phyloP scores from a whole-genome alignment of 805 yeast species.

The Starmerella gropengiesseri region DNA sequence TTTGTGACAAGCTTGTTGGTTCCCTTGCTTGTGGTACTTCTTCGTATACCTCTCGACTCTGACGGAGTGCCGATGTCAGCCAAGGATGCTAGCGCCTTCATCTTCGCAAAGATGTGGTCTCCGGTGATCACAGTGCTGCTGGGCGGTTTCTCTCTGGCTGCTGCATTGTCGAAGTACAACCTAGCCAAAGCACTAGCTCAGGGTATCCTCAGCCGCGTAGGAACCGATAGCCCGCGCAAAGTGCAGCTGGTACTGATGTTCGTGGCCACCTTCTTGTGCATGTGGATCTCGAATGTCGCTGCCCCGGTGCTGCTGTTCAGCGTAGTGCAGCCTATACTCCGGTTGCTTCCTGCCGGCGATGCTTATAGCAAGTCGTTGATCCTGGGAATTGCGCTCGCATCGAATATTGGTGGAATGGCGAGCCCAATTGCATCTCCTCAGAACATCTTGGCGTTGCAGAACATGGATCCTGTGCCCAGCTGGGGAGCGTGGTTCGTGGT shows the following conservation, averaged over 20 bases:
- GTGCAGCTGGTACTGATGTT: conserved; percentile 73
- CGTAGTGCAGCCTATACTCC: conserved; percentile 76
- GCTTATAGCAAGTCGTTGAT: conserved; percentile 74
- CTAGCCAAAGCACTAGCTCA: conserved; percentile 81
- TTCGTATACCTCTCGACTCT: conserved; percentile 41
- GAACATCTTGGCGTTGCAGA: conserved; percentile 77
- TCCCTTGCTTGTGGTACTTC: conserved; percentile 67
- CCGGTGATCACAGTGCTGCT: conserved; percentile 79
- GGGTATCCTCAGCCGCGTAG: conserved; percentile 67
- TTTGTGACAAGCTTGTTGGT: conserved; percentile 78
- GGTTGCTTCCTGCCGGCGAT: conserved; percentile 71
- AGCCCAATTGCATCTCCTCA: conserved; percentile 97
- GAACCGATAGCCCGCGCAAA: conserved; percentile 62
- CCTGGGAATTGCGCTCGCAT: conserved; percentile 84
- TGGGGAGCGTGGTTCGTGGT: conserved; percentile 95
- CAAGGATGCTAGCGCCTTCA: conserved; percentile 62
- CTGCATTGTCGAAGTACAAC: conserved; percentile 82
- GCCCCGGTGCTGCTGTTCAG: conserved; percentile 91
- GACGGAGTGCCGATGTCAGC: conserved; percentile 41
- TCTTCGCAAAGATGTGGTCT: conserved; percentile 86
- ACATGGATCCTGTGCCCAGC: conserved; percentile 71
- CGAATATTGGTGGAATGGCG: conserved; percentile 93
- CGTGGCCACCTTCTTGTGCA: conserved; percentile 74
- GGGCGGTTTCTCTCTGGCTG: conserved; percentile 93
- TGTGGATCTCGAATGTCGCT: conserved; percentile 97